A percentile compares a stretch with the other conserved stretches of the same genome.
Conservation (phyloP, 352 stramenopile species). For the Globisporangium nagaii region DNA sequence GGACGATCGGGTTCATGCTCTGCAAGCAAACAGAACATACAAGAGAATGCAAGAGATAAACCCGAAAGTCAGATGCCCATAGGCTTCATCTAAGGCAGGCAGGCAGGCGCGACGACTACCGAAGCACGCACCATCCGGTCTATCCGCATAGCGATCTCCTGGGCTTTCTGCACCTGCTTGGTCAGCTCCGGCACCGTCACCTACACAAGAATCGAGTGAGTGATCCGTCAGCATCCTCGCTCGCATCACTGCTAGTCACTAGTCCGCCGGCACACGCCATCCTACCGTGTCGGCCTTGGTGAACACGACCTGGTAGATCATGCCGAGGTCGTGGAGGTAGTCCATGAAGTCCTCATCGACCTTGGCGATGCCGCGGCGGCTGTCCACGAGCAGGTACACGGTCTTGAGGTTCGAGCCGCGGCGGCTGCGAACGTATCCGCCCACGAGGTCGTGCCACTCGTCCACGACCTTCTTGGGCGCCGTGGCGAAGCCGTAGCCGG, state of each 20-base stretch:
- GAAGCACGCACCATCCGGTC: constrained; percentile 39
- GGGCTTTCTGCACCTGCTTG: constrained; percentile 44
- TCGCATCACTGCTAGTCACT: too few relatives aligned
- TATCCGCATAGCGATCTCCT: constrained; percentile 33
- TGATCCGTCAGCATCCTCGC: too few relatives aligned
- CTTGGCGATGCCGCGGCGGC: constrained; percentile 61
- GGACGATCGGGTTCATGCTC: constrained; percentile 81
- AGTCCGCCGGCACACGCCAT: too few relatives aligned
- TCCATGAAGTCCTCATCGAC: constrained; percentile 88
- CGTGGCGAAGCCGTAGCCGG: constrained; percentile 81
- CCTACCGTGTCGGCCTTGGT: constrained; percentile 82
- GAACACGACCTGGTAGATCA: constrained; percentile 88
- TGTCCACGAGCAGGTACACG: constrained; percentile 76
- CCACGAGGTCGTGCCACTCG: constrained; percentile 73
- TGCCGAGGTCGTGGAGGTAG: constrained; percentile 72
- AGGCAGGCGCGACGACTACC: background rate
- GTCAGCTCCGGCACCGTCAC: constrained; percentile 37
- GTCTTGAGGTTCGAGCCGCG: constrained; percentile 70
- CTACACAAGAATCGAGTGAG: constrained; percentile 1
- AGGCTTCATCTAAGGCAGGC: too few relatives aligned
- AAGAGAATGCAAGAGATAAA: too few relatives aligned
- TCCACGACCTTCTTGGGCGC: constrained; percentile 69
- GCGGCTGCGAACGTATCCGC: constrained; percentile 66
- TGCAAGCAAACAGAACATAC: constrained; percentile 14
- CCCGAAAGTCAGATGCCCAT: too few relatives aligned